Base-by-base conservation (phyloP, 805 yeast species). In the Sporopachydermia lactativora region DNA sequence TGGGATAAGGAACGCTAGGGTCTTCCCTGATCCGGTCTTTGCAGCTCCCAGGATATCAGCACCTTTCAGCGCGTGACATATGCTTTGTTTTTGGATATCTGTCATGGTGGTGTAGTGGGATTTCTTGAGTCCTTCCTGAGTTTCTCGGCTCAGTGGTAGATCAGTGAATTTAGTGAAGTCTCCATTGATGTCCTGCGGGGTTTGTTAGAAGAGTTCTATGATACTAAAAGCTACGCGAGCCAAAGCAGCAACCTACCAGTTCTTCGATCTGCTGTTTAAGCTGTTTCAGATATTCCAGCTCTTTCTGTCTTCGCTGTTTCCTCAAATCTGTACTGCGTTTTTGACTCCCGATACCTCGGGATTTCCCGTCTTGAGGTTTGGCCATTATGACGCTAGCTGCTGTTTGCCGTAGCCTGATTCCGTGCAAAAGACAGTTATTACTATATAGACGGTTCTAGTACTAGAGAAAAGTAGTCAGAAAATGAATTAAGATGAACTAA, bases 11-110 rank as follows among this genome's bases (percentile, higher is more conserved):
- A 88, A 86, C 6, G 95, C 88, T 43, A 86, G 59, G 0, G 96
- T 86, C 53, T 86, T 86, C 16, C 96, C 96, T 3, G 94, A 81
- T 16, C 66, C 66, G 0, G 96, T 86, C 50, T 75, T 74, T 15
- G 96, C 96, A 15, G 95, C 88, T 8, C 85, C 95, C 49, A 88
- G 65, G 2, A 88, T 57, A 61, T 86, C 96, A 19, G 69, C 62
- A 1, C 92, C 89, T 49, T 81, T 77, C 45, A 92, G 61, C 1
- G 92, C 75, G 11, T 70, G 60, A 0, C 94, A 81, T 18, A 92
- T 81, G 4, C 95, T 67, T 38, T 75, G 75, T 45, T 70, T 73
- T 52, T 92, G 99, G 43, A 92, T 83, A 36, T 82, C 95, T 0
- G 98, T 92, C 64, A 88, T 59, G 6, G 75, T 68, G 1, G 81